Evolutionary conservation across 768 basidiomycete species (phyloP).

Genomic region (Trametes villosa): DNA sequence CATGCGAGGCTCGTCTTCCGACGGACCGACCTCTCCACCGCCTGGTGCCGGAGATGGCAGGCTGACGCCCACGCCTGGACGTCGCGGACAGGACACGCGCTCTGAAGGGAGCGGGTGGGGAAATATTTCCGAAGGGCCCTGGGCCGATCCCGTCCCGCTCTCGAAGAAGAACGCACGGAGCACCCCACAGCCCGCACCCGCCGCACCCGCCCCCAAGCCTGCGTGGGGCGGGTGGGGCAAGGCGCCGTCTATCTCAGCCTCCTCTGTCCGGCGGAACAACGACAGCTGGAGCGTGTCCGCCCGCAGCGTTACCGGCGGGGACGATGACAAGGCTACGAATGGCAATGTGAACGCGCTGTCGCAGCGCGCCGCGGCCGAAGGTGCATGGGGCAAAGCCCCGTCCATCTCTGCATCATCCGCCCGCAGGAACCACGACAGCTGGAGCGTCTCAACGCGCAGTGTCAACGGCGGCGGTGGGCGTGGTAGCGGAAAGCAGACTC

Average conservation of each 20-base stretch:
- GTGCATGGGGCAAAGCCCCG: neutral
- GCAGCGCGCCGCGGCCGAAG: neutral
- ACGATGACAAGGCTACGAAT: neutral
- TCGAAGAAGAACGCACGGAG: too few species aligned
- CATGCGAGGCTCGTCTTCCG: neutral
- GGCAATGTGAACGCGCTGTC: too few species aligned
- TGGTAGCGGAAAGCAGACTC: neutral
- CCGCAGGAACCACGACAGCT: neutral
- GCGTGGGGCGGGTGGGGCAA: constrained; percentile 8
- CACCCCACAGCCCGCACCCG: neutral
- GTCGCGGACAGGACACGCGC: constrained; percentile 1
- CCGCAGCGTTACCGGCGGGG: neutral
- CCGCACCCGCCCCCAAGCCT: neutral
- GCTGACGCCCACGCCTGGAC: neutral
- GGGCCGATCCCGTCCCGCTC: constrained; percentile 1
- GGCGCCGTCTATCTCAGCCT: constrained; percentile 13
- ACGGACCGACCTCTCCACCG: neutral
- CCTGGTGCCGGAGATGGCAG: neutral
- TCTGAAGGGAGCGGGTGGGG: constrained; percentile 7
- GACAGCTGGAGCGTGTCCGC: constrained; percentile 15
- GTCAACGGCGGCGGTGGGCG: too few species aligned
- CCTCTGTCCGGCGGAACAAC: constrained; percentile 8
- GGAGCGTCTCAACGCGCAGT: too few species aligned
- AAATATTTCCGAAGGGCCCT: constrained; percentile 7
- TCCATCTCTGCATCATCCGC: too few species aligned